Evolutionary conservation across 1,284 basidiomycete species (phyloP).

Genomic region (Sanghuangporus weigelae): DNA sequence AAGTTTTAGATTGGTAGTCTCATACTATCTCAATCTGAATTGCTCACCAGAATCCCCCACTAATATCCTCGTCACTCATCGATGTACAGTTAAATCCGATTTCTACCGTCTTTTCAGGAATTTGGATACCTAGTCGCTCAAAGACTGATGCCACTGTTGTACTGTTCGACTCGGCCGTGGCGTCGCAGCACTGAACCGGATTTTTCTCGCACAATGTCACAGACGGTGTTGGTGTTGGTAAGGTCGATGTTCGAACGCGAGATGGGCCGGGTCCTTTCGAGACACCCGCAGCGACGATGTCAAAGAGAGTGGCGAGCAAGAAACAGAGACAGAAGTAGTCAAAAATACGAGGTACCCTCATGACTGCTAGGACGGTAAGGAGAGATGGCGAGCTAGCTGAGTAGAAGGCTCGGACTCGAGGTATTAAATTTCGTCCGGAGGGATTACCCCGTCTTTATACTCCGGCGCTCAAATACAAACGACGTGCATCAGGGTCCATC

Average conservation of each 20-base stretch:
- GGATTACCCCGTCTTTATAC: not conserved
- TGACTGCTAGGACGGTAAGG: not conserved
- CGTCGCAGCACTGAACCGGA: conserved; percentile 13
- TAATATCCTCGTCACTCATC: conserved; percentile 4
- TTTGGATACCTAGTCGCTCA: not conserved
- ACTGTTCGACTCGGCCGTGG: not conserved
- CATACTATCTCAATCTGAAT: not conserved
- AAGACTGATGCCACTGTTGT: conserved; percentile 1
- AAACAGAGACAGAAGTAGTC: not conserved
- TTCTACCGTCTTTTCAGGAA: conserved; percentile 6
- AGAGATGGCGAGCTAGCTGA: not conserved
- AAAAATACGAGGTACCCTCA: not conserved
- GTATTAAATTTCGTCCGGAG: not conserved
- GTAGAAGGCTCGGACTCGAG: too few relatives aligned
- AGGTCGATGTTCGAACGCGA: not conserved
- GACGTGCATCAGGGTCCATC: not conserved
- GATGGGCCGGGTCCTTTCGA: not conserved
- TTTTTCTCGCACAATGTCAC: conserved; percentile 1
- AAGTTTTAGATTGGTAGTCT: not conserved
- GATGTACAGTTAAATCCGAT: conserved; percentile 11
- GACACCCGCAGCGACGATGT: not conserved
- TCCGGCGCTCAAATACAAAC: not conserved
- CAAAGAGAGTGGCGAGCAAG: not conserved
- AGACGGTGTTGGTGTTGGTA: not conserved
- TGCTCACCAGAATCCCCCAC: conserved; percentile 14